phyloP scores from a whole-genome alignment of 2,329 filamentous ascomycete genomes.

The Penicillium sp. region DNA sequence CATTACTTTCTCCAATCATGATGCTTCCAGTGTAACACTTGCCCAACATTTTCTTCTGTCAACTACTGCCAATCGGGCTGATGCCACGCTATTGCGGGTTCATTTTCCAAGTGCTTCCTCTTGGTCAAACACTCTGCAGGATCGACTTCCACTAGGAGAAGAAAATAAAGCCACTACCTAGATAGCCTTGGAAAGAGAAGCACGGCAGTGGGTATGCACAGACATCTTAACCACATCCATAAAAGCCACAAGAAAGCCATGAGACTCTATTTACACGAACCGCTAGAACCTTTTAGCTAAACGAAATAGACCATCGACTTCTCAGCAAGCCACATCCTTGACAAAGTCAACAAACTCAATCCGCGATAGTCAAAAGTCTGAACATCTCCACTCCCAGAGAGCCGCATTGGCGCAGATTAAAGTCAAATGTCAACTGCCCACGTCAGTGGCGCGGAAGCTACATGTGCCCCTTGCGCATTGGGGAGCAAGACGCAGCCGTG shows the following conservation, averaged over 20 bases:
- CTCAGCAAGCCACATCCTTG: background rate
- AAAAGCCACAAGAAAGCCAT: background rate
- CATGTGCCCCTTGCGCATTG: conserved; percentile 3
- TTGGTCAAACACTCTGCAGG: background rate
- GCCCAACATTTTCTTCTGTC: conserved; percentile 1
- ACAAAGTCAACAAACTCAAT: background rate
- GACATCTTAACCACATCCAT: background rate
- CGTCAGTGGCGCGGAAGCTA: background rate
- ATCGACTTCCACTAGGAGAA: background rate
- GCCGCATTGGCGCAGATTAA: background rate
- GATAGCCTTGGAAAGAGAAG: background rate
- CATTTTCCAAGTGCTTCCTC: background rate
- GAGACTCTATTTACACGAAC: background rate
- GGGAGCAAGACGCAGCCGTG: background rate
- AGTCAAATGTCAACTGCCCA: background rate
- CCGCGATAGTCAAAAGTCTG: background rate
- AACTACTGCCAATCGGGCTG: conserved; percentile 6
- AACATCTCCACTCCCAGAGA: background rate
- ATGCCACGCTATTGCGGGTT: conserved; percentile 1
- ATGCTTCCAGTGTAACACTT: background rate
- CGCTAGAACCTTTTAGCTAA: background rate
- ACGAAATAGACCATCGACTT: background rate
- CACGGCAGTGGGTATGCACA: background rate
- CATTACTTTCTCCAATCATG: too few species aligned
- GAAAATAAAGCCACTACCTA: background rate